A percentile compares a stretch with the other conserved stretches of the same genome.
These are phyloP conservation scores for Lactarius pseudohatsudake DNA, from an alignment of 768 basidiomycete species.

Conservation along the genomic window DNA sequence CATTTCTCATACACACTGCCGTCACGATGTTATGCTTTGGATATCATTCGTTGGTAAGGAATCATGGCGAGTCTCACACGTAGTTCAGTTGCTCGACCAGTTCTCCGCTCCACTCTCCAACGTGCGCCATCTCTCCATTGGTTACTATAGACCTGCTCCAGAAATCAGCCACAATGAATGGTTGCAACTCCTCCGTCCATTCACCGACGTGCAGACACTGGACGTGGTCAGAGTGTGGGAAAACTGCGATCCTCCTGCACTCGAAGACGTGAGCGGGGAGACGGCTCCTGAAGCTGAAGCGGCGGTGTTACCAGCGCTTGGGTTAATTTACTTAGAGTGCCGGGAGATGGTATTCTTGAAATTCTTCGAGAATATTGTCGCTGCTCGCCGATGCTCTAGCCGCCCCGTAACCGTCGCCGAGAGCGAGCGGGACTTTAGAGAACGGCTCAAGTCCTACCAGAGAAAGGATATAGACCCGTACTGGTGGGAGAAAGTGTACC, in stretches of 20 bases:
- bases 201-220: background rate
- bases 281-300: background rate
- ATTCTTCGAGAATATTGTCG: too few species aligned
- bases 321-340: background rate
- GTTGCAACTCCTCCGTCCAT: background rate
- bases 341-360: too few species aligned
- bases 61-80: background rate
- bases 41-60: background rate
- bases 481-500: too few species aligned
- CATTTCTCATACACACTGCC: background rate
- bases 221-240: too few species aligned
- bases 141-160: background rate
- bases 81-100: background rate
- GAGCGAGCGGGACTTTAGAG: accelerated
- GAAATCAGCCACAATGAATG: background rate
- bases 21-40: too few species aligned
- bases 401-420: background rate
- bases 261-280: background rate
- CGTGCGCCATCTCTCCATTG: background rate
- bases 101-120: background rate
- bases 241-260: too few species aligned
- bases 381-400: background rate
- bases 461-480: too few species aligned
- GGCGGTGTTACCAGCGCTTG: background rate
- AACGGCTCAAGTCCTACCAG: too few species aligned